A percentile compares a stretch with the other conserved stretches of the same genome.
These are phyloP conservation scores for Hymenochaete sp. DNA, from an alignment of 1,284 basidiomycete species.

Conservation along the genomic window DNA sequence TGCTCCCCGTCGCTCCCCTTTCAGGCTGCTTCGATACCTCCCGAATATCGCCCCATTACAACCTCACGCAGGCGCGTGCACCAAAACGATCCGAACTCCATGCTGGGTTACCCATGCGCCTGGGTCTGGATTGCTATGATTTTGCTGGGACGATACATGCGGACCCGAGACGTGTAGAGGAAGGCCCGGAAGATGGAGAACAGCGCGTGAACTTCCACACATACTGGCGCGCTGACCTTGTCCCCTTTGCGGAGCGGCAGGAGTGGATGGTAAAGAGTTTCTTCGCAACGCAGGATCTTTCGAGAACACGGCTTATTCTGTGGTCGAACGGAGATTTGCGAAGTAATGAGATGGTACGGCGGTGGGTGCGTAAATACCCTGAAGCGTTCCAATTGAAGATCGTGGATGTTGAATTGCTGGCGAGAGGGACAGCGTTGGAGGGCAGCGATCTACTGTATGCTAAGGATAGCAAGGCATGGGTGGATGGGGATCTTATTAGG, in stretches of 20 bases:
- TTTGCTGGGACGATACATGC: conserved; percentile 68
- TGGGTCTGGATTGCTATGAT: conserved; percentile 83
- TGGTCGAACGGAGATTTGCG: conserved; percentile 83
- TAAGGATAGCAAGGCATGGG: conserved; percentile 77
- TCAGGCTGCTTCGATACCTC: conserved; percentile 65
- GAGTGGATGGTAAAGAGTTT: conserved; percentile 84
- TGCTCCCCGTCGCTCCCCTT: conserved; percentile 52
- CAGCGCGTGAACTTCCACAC: conserved; percentile 73
- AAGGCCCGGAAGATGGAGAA: too few relatives aligned
- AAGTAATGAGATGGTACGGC: conserved; percentile 48
- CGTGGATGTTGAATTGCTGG: conserved; percentile 60
- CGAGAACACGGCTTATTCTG: conserved; percentile 57
- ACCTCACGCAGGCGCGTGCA: conserved; percentile 53
- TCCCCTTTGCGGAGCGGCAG: conserved; percentile 69
- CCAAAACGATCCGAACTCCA: conserved; percentile 62
- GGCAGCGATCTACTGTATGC: conserved; percentile 46
- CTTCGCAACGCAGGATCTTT: conserved; percentile 78
- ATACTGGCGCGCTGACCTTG: conserved; percentile 85
- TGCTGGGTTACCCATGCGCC: conserved; percentile 63
- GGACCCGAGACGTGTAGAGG: conserved; percentile 20
- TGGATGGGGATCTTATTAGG: conserved; percentile 86
- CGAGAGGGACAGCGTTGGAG: conserved; percentile 68
- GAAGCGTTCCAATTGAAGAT: conserved; percentile 59
- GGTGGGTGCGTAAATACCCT: conserved; percentile 56
- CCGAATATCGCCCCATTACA: conserved; percentile 57